These are phyloP conservation scores for Talaromyces wortmannii DNA, from an alignment of 495 filamentous ascomycete species.

Conservation along the genomic window DNA sequence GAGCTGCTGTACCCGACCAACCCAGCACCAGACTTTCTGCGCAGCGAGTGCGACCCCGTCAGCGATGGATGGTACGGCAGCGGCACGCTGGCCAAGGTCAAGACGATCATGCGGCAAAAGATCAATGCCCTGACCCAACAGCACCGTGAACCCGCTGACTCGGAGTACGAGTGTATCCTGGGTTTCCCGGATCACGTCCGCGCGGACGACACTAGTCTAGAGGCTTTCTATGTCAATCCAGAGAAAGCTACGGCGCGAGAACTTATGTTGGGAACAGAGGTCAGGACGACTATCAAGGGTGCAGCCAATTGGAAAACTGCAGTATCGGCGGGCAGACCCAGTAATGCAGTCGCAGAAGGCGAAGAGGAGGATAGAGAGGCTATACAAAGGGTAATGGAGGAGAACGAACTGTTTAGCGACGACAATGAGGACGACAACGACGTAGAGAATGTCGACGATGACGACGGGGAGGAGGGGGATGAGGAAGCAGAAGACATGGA, in stretches of 20 bases:
- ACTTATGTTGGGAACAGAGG: constrained; percentile 29
- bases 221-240: constrained; percentile 23
- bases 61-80: constrained; percentile 75
- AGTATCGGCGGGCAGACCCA: constrained; percentile 5
- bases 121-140: constrained; percentile 45
- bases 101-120: constrained; percentile 80
- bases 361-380: constrained; percentile 20
- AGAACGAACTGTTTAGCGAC: constrained; percentile 5
- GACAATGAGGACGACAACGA: background rate
- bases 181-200: constrained; percentile 36
- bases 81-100: constrained; percentile 71
- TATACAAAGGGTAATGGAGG: constrained; percentile 18
- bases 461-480: constrained; percentile 10
- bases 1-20: constrained; percentile 16
- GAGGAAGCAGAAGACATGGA: constrained; percentile 10
- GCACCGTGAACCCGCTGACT: constrained; percentile 30
- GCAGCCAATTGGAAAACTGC: constrained; percentile 23
- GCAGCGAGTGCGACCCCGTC: constrained; percentile 45
- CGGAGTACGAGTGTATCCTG: constrained; percentile 38
- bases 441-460: constrained; percentile 7
- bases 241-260: constrained; percentile 16
- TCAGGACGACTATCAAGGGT: constrained; percentile 30
- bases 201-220: constrained; percentile 15
- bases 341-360: constrained; percentile 20
- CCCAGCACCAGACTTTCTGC: constrained; percentile 20